A percentile compares a stretch with the other conserved stretches of the same genome.
These are phyloP conservation scores for Puccinia hordei DNA, from an alignment of 1,284 basidiomycete species.

Conservation along the genomic window DNA sequence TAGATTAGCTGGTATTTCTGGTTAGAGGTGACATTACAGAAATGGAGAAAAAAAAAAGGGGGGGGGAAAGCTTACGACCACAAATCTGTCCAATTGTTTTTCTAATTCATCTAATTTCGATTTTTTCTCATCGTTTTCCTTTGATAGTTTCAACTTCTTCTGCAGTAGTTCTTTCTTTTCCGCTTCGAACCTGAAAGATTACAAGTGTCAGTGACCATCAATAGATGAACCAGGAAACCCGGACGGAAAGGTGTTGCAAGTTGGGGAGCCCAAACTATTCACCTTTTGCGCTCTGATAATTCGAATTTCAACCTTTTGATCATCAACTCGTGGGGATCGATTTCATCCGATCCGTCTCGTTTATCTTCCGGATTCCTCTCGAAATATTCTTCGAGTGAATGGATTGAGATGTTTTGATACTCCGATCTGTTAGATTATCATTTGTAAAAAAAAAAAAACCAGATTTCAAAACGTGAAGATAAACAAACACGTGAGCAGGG, in stretches of 20 bases:
- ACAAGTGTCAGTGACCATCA: not conserved
- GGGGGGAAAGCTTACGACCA: conserved; percentile 20
- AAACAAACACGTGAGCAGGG: not conserved
- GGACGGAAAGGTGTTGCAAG: not conserved
- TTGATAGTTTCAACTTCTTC: conserved; percentile 44
- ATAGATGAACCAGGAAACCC: not conserved
- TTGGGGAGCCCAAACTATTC: not conserved
- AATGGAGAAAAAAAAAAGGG: not conserved
- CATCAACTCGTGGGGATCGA: conserved; percentile 45
- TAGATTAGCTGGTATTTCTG: not conserved
- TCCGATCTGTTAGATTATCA: conserved; percentile 27
- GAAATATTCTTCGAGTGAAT: conserved; percentile 48
- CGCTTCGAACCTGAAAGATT: conserved; percentile 31
- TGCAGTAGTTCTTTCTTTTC: conserved; percentile 46
- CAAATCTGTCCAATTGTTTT: conserved; percentile 49
- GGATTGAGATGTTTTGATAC: conserved; percentile 47
- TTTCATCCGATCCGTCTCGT: not conserved
- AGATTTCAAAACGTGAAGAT: not conserved
- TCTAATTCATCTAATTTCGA: conserved; percentile 48
- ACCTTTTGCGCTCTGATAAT: conserved; percentile 44
- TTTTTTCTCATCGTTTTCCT: conserved; percentile 50
- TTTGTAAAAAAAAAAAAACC: not conserved
- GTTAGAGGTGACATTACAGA: not conserved
- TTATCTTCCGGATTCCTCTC: conserved; percentile 34
- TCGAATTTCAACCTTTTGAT: conserved; percentile 36